Evolutionary conservation across 2,329 filamentous ascomycete genomes (phyloP).

Genomic region (Hypoxylon sp.): DNA sequence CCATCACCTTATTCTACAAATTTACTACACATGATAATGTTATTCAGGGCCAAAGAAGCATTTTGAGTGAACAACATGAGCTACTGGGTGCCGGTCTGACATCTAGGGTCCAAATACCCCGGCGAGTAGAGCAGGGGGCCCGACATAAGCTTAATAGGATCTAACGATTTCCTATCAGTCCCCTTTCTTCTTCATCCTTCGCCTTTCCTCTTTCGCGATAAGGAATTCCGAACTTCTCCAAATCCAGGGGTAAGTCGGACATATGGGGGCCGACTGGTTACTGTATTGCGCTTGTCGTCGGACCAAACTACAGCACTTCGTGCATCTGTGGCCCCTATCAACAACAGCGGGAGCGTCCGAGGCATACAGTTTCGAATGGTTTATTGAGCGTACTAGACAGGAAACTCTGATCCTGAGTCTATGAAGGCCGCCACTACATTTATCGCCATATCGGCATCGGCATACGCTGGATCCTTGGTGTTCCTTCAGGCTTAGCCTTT

Average conservation of each 20-base stretch:
- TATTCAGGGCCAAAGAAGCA: constrained; percentile 14
- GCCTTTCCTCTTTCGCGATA: constrained; percentile 25
- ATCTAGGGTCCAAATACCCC: constrained; percentile 18
- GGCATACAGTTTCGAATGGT: background rate
- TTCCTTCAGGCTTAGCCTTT: constrained; percentile 8
- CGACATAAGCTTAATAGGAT: constrained; percentile 30
- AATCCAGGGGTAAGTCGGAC: constrained; percentile 20
- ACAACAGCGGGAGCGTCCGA: background rate
- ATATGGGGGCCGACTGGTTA: background rate
- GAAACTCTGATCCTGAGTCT: background rate
- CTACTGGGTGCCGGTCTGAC: constrained; percentile 1
- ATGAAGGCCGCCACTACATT: too few species aligned
- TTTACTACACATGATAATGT: constrained; percentile 16
- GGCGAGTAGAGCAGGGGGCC: constrained; percentile 22
- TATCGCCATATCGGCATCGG: background rate
- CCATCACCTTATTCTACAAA: constrained; percentile 23
- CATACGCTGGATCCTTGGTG: background rate
- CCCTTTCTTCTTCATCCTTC: constrained; percentile 19
- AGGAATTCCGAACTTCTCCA: constrained; percentile 24
- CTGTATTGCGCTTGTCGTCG: constrained; percentile 12
- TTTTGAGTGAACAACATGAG: background rate
- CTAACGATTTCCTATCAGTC: constrained; percentile 12
- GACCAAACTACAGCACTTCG: background rate
- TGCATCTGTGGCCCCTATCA: background rate
- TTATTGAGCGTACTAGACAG: background rate